Percentiles rank a stretch among this genome's conserved stretches.
Evolutionary conservation across 2,329 filamentous ascomycete species (phyloP).

Genomic region (Talaromyces pinophilus): DNA sequence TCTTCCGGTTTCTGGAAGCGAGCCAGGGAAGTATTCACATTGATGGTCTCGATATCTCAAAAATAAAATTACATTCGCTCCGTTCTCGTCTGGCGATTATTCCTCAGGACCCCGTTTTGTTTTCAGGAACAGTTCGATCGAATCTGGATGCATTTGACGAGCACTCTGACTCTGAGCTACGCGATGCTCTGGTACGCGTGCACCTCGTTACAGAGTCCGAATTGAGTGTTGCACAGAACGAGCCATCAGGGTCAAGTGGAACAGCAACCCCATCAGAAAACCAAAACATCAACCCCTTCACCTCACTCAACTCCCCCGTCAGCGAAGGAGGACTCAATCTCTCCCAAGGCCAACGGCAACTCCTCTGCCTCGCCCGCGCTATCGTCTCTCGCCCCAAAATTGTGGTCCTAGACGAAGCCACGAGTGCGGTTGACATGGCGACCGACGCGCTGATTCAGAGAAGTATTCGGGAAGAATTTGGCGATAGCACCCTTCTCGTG

Average conservation of each 20-base stretch:
- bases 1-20: constrained; percentile 76
- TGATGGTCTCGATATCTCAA: constrained; percentile 73
- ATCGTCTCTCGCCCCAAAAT: constrained; percentile 70
- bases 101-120: constrained; percentile 78
- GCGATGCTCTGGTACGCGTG: constrained; percentile 69
- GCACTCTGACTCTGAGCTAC: constrained; percentile 67
- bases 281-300: constrained; percentile 60
- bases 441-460: constrained; percentile 72
- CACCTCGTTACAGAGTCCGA: constrained; percentile 58
- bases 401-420: constrained; percentile 76
- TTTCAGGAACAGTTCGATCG: constrained; percentile 73
- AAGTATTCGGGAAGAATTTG: constrained; percentile 68
- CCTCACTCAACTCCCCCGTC: constrained; percentile 62
- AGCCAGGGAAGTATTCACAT: constrained; percentile 66
- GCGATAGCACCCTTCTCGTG: constrained; percentile 62
- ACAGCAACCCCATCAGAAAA: constrained; percentile 23
- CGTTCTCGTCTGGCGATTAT: constrained; percentile 78
- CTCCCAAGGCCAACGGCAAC: constrained; percentile 73
- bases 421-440: constrained; percentile 71
- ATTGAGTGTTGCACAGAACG: constrained; percentile 15
- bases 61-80: constrained; percentile 68
- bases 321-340: constrained; percentile 73
- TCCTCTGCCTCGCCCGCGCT: constrained; percentile 71
- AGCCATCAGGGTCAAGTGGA: constrained; percentile 24
- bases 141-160: constrained; percentile 78